Evolutionary conservation across 148 eudicot genomes (phyloP).

Genomic region (Vaccinium myrtillus): DNA sequence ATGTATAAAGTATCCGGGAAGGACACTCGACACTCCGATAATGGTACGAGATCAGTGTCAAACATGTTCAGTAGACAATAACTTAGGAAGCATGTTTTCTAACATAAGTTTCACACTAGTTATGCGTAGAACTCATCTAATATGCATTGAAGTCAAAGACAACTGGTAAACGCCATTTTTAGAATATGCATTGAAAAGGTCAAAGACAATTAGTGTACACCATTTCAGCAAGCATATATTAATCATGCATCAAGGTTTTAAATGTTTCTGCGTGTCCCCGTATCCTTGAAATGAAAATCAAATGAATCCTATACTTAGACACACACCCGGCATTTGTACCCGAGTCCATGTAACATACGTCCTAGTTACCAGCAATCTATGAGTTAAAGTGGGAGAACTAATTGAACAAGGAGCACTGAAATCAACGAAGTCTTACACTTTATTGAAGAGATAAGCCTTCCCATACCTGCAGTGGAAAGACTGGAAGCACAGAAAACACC

Average conservation of each 20-base stretch:
- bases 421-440: constrained; percentile 55
- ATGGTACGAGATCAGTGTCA: neutral
- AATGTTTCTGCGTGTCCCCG: neutral
- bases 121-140: neutral
- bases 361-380: neutral
- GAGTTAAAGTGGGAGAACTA: neutral
- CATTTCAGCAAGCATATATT: neutral
- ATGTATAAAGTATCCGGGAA: neutral
- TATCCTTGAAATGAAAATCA: neutral
- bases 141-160: neutral
- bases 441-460: constrained; percentile 78
- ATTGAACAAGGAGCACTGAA: neutral
- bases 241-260: neutral
- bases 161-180: too few relatives aligned
- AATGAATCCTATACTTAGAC: neutral
- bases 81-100: neutral
- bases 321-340: neutral
- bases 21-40: neutral
- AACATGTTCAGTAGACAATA: neutral
- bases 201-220: neutral
- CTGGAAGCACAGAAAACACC: constrained; percentile 44
- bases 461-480: constrained; percentile 72
- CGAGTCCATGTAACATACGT: neutral
- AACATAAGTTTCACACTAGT: neutral
- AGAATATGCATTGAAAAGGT: neutral